These are phyloP conservation scores for Hebeloma cylindrosporum DNA, from an alignment of 768 basidiomycete species.

Conservation along the genomic window DNA sequence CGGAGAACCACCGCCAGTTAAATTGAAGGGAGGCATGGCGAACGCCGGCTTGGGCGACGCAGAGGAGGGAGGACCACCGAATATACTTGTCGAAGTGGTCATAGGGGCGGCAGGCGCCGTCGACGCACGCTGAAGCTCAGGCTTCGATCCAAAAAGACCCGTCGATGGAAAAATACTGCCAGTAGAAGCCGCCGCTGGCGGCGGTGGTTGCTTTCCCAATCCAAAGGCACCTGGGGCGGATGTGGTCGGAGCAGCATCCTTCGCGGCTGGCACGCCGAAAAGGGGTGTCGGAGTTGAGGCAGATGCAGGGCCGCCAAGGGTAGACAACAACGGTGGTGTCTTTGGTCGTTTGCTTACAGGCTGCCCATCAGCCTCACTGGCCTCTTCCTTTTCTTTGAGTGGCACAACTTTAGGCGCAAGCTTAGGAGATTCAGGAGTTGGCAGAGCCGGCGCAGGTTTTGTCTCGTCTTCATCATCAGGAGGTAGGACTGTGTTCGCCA, in stretches of 20 bases:
- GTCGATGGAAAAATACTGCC: constrained; percentile 10
- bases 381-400: constrained; percentile 25
- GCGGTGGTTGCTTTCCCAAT: constrained; percentile 7
- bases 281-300: constrained; percentile 6
- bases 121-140: constrained; percentile 7
- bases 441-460: constrained; percentile 9
- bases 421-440: constrained; percentile 39
- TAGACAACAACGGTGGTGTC: constrained; percentile 48
- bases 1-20: no score
- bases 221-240: background rate
- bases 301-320: constrained; percentile 23
- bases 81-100: constrained; percentile 5
- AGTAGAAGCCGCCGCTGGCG: constrained; percentile 11
- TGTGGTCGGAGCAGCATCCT: background rate
- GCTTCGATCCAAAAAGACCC: constrained; percentile 8
- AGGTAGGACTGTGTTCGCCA: constrained; percentile 55
- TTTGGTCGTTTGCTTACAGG: constrained; percentile 37
- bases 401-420: constrained; percentile 34
- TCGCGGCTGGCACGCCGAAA: constrained; percentile 9
- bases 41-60: constrained; percentile 7
- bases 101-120: constrained; percentile 14
- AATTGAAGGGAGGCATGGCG: constrained; percentile 17
- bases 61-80: constrained; percentile 5
- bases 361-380: constrained; percentile 17
- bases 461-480: constrained; percentile 41